phyloP scores from a whole-genome alignment of 83 land plant genomes.

The Diphasiastrum complanatum region DNA sequence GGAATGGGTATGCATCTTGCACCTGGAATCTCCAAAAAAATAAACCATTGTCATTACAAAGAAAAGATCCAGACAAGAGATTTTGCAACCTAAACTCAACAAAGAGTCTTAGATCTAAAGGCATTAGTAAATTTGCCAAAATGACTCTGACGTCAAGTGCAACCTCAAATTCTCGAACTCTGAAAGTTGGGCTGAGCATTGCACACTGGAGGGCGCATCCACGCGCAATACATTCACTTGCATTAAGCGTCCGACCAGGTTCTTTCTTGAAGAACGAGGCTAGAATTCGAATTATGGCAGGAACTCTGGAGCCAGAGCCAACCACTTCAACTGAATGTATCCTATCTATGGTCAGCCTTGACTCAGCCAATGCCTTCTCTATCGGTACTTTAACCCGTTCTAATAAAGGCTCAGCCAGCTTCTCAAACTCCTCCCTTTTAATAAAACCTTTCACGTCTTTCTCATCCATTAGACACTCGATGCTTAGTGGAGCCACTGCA shows the following conservation, averaged over 20 bases:
- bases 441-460: conserved; percentile 8
- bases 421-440: conserved; percentile 92
- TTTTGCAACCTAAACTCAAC: neutral
- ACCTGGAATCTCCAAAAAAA: conserved; percentile 40
- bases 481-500: conserved; percentile 10
- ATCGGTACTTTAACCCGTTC: conserved; percentile 67
- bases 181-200: conserved; percentile 85
- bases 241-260: conserved; percentile 84
- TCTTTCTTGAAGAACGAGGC: conserved; percentile 62
- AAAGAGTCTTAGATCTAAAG: neutral
- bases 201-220: conserved; percentile 99
- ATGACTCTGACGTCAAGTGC: neutral
- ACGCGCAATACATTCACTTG: conserved; percentile 96
- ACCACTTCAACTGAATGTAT: conserved; percentile 82
- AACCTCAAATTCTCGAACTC: conserved; percentile 92
- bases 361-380: conserved; percentile 54
- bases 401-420: conserved; percentile 45
- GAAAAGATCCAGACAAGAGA: neutral
- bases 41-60: neutral
- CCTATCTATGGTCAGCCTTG: conserved; percentile 46
- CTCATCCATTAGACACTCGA: conserved; percentile 15
- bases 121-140: neutral
- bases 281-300: conserved; percentile 59
- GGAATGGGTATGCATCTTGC: conserved; percentile 76
- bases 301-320: conserved; percentile 93